Evolutionary conservation across 768 basidiomycete genomes (phyloP).

Genomic region (Exidia glandulosa): DNA sequence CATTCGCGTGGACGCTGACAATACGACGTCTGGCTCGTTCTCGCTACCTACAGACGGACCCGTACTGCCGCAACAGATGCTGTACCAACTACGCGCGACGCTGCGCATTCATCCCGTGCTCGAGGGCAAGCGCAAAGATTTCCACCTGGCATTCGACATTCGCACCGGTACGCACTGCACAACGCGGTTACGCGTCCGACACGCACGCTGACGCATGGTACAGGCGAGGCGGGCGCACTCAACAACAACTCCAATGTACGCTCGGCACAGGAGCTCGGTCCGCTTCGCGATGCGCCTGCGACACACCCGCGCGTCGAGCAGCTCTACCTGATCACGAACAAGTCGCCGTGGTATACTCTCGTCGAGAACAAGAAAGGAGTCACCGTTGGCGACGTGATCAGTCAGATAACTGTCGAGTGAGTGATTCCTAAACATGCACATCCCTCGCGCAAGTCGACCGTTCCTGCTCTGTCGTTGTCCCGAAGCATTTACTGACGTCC

Average conservation of each 20-base stretch:
- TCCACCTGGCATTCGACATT: background rate
- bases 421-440: no score
- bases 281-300: background rate
- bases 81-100: background rate
- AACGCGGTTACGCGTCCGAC: background rate
- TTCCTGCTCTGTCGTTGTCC: background rate
- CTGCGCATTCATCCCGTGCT: background rate
- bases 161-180: background rate
- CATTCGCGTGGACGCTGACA: background rate
- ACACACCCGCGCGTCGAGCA: slow-evolving; percentile 7
- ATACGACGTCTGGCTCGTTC: background rate
- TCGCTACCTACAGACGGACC: background rate
- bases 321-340: slow-evolving; percentile 7
- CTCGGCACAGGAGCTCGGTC: background rate
- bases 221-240: background rate
- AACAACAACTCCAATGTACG: background rate
- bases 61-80: background rate
- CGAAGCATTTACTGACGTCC: background rate
- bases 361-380: slow-evolving; percentile 64
- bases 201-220: background rate
- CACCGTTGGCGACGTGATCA: slow-evolving; percentile 65
- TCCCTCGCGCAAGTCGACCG: no score
- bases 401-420: slow-evolving; percentile 65
- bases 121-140: background rate
- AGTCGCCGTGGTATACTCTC: slow-evolving; percentile 63